These are phyloP conservation scores for Claviceps sorghi DNA, from an alignment of 2,329 filamentous ascomycete species.

Conservation along the genomic window DNA sequence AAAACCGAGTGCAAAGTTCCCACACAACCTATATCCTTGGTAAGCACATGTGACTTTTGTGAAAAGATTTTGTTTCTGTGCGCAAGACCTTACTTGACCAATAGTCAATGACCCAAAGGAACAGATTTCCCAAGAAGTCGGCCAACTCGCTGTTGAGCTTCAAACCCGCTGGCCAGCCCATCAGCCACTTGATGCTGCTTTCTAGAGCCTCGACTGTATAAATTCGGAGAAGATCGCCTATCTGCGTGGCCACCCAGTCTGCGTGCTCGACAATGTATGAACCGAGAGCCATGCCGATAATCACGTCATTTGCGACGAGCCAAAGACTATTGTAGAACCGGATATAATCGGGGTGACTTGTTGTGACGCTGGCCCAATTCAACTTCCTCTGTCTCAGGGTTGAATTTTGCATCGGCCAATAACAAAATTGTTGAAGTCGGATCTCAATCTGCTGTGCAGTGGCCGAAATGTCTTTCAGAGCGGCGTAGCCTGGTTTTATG, in stretches of 20 bases:
- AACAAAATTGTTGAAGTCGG: slow-evolving; percentile 92
- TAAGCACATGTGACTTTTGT: slow-evolving; percentile 7
- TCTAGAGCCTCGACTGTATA: slow-evolving; percentile 85
- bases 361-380: slow-evolving; percentile 92
- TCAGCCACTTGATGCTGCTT: slow-evolving; percentile 84
- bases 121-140: slow-evolving; percentile 85
- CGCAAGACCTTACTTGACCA: slow-evolving; percentile 59
- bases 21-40: slow-evolving; percentile 49
- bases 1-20: slow-evolving; percentile 62
- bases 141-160: slow-evolving; percentile 93
- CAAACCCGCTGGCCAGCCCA: slow-evolving; percentile 85
- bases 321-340: slow-evolving; percentile 97
- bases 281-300: slow-evolving; percentile 90
- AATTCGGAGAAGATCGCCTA: slow-evolving; percentile 57
- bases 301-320: slow-evolving; percentile 97
- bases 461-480: slow-evolving; percentile 87
- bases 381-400: slow-evolving; percentile 78
- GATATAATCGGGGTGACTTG: slow-evolving; percentile 93
- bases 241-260: slow-evolving; percentile 63
- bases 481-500: slow-evolving; percentile 59
- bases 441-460: slow-evolving; percentile 97
- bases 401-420: slow-evolving; percentile 94
- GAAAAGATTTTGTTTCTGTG: background rate
- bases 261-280: slow-evolving; percentile 96
- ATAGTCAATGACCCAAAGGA: slow-evolving; percentile 96